These are phyloP conservation scores for Rhytidhysteron rufulum DNA, from an alignment of 2,329 filamentous ascomycete species.

Conservation along the genomic window DNA sequence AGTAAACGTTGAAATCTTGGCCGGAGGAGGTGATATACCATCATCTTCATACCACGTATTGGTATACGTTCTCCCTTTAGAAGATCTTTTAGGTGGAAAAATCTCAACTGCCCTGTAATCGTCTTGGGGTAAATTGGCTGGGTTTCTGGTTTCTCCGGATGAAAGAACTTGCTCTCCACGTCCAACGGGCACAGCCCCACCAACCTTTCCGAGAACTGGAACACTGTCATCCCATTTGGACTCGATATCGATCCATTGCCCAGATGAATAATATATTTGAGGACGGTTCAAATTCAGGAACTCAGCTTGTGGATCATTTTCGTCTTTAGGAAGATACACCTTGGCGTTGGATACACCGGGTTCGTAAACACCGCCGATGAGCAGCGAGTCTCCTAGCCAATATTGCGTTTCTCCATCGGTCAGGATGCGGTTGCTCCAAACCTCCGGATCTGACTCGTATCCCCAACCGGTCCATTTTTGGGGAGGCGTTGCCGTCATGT, in stretches of 20 bases:
- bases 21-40: conserved; percentile 45
- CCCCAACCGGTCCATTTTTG: conserved; percentile 73
- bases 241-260: conserved; percentile 50
- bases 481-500: conserved; percentile 58
- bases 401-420: conserved; percentile 66
- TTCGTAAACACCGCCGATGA: conserved; percentile 66
- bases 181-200: conserved; percentile 52
- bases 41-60: conserved; percentile 56
- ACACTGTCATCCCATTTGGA: conserved; percentile 54
- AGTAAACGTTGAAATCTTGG: conserved; percentile 23
- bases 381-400: conserved; percentile 65
- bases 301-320: conserved; percentile 44
- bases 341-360: conserved; percentile 51
- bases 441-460: conserved; percentile 62
- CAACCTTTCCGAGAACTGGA: conserved; percentile 53
- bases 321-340: conserved; percentile 59
- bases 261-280: conserved; percentile 54
- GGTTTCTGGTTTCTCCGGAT: conserved; percentile 46
- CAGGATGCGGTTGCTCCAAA: conserved; percentile 57
- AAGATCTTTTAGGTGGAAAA: conserved; percentile 48
- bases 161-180: conserved; percentile 50
- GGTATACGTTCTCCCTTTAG: conserved; percentile 33
- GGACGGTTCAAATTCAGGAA: conserved; percentile 62
- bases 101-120: conserved; percentile 57
- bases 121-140: conserved; percentile 46